Evolutionary conservation across 2,329 filamentous ascomycete species (phyloP).

Genomic region (Paracamarosporium sp.): DNA sequence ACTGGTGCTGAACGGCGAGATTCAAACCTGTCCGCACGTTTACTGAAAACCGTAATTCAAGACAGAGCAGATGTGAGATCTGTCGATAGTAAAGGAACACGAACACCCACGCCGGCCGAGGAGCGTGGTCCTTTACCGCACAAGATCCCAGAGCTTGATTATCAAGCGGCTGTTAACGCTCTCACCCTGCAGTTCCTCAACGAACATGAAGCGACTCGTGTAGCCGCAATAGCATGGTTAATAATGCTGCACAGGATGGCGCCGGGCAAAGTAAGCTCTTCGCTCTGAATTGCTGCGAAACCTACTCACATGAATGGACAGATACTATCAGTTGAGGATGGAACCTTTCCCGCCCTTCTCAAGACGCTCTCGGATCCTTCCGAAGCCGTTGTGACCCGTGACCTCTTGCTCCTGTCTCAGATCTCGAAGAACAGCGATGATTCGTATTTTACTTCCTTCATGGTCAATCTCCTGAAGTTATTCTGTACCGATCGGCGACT

Average conservation of each 20-base stretch:
- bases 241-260: slow-evolving; percentile 98
- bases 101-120: slow-evolving; percentile 53
- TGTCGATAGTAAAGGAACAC: slow-evolving; percentile 34
- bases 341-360: slow-evolving; percentile 92
- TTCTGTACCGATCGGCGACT: slow-evolving; percentile 94
- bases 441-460: slow-evolving; percentile 96
- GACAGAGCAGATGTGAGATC: slow-evolving; percentile 40
- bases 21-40: slow-evolving; percentile 44
- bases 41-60: slow-evolving; percentile 43
- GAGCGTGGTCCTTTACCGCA: slow-evolving; percentile 52
- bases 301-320: slow-evolving; percentile 21
- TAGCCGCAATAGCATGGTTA: slow-evolving; percentile 92
- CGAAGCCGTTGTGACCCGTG: slow-evolving; percentile 93
- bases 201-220: slow-evolving; percentile 93
- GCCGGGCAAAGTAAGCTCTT: slow-evolving; percentile 75
- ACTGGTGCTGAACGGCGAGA: slow-evolving; percentile 46
- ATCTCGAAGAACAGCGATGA: slow-evolving; percentile 97
- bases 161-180: slow-evolving; percentile 91
- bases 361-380: slow-evolving; percentile 96
- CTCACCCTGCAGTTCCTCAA: slow-evolving; percentile 93
- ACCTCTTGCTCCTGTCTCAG: slow-evolving; percentile 90
- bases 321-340: slow-evolving; percentile 89
- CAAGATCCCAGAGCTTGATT: slow-evolving; percentile 78
- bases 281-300: neutral
- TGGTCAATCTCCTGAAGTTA: slow-evolving; percentile 93